Evolutionary conservation across 228 moss, liverwort and hornwort species (phyloP).

Genomic region (Sphagnum magellanicum): DNA sequence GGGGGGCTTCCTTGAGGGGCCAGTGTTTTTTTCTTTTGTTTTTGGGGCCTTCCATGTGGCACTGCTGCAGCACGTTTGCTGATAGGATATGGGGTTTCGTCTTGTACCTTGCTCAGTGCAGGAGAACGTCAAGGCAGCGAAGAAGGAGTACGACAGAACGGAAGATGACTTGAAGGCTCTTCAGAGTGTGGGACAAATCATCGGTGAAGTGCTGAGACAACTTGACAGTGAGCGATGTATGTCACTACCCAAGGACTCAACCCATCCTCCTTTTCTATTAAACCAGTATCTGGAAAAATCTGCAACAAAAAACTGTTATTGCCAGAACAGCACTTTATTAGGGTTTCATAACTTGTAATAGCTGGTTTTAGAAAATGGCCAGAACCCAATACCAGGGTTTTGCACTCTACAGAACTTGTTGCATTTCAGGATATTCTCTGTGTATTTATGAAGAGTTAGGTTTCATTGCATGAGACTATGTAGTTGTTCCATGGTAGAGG

Average conservation of each 20-base stretch:
- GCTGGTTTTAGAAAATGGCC: background rate
- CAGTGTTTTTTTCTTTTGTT: background rate
- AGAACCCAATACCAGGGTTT: too few relatives aligned
- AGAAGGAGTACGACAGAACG: conserved; percentile 94
- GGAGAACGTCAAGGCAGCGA: conserved; percentile 69
- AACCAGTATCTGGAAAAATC: too few relatives aligned
- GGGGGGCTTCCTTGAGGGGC: background rate
- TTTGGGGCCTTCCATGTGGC: background rate
- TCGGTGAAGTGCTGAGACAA: conserved; percentile 96
- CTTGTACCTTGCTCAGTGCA: conserved; percentile 36
- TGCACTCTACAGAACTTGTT: too few relatives aligned
- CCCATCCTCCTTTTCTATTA: background rate
- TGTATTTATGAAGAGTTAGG: too few relatives aligned
- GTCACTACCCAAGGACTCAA: conserved; percentile 8
- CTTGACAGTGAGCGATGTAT: conserved; percentile 92
- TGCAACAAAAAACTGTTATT: too few relatives aligned
- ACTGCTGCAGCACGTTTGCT: background rate
- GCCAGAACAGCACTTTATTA: background rate
- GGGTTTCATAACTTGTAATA: background rate
- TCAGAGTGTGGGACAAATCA: conserved; percentile 95
- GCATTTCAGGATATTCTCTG: too few relatives aligned
- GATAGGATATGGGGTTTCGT: conserved; percentile 6
- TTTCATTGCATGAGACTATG: too few relatives aligned
- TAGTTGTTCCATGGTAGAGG: too few relatives aligned
- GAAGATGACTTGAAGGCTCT: conserved; percentile 98